A percentile compares a stretch with the other conserved stretches of the same genome.
Evolutionary conservation across 495 filamentous ascomycete species (phyloP).

Genomic region (Chaetomium tenue): DNA sequence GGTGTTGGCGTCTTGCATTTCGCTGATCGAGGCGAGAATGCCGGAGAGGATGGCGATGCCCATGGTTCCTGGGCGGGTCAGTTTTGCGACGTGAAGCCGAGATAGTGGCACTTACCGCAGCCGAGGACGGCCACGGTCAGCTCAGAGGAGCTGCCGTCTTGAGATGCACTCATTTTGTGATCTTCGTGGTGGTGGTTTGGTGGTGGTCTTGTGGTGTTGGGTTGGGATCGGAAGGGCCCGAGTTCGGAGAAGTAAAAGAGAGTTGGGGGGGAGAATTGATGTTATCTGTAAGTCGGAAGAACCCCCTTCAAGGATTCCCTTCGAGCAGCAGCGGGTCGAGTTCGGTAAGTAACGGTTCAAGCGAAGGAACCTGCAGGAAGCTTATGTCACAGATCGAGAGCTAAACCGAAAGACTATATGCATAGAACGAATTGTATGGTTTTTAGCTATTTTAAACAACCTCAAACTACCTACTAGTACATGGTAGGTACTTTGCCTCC

Average conservation of each 20-base stretch:
- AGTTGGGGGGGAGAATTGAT: neutral
- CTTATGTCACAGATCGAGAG: neutral
- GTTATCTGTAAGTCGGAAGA: constrained; percentile 10
- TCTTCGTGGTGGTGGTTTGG: constrained; percentile 8
- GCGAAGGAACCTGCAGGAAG: neutral
- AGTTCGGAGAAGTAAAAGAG: constrained; percentile 6
- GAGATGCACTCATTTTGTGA: constrained; percentile 25
- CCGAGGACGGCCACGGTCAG: constrained; percentile 70
- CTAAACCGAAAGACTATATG: too few relatives aligned
- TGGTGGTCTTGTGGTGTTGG: constrained; percentile 12
- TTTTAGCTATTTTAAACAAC: neutral
- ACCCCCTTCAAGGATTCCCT: neutral
- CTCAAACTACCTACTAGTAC: neutral
- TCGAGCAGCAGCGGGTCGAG: neutral
- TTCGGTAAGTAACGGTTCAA: constrained; percentile 9
- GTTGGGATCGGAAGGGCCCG: constrained; percentile 1
- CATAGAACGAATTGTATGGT: too few relatives aligned
- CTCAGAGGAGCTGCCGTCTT: constrained; percentile 39
- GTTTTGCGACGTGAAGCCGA: neutral
- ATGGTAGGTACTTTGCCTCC: neutral
- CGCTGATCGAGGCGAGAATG: constrained; percentile 64
- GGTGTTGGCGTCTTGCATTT: constrained; percentile 39
- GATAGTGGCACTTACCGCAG: constrained; percentile 56
- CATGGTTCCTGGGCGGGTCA: constrained; percentile 61
- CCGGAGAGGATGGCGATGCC: constrained; percentile 81